A percentile compares a stretch with the other conserved stretches of the same genome.
phyloP scores from a whole-genome alignment of 768 basidiomycete species.

The Termitomyces sp. region DNA sequence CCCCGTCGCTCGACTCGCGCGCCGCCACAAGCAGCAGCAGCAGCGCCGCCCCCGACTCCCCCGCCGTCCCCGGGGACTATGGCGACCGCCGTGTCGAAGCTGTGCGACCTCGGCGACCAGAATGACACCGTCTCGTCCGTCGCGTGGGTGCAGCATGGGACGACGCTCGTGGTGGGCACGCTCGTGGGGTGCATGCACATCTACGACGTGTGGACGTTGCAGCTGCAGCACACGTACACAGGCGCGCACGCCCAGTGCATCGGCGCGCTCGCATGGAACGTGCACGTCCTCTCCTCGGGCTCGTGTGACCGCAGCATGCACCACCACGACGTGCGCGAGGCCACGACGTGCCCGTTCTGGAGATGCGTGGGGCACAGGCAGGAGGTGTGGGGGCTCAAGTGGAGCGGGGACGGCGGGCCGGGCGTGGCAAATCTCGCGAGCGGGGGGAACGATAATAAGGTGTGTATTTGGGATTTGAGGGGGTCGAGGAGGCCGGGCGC shows the following conservation, averaged over 20 bases:
- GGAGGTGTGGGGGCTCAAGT: constrained; percentile 94
- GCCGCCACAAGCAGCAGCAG: not conserved
- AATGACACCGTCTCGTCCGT: constrained; percentile 82
- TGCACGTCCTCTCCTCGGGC: constrained; percentile 82
- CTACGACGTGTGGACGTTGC: constrained; percentile 82
- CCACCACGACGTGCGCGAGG: constrained; percentile 88
- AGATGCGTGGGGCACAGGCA: constrained; percentile 77
- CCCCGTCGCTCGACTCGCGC: not conserved
- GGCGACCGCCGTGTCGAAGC: constrained; percentile 88
- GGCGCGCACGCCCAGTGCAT: constrained; percentile 87
- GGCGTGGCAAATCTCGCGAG: constrained; percentile 68
- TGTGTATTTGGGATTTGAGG: constrained; percentile 93
- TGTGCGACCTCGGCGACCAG: constrained; percentile 74
- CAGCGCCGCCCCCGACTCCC: constrained; percentile 83
- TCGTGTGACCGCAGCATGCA: constrained; percentile 88
- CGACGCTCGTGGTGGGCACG: constrained; percentile 90
- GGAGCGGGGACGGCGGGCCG: constrained; percentile 50
- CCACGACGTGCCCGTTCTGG: constrained; percentile 60
- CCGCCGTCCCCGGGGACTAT: constrained; percentile 95
- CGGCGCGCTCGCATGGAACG: constrained; percentile 93
- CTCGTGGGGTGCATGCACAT: constrained; percentile 87
- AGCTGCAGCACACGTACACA: constrained; percentile 75
- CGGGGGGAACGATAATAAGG: constrained; percentile 98
- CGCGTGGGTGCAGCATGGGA: constrained; percentile 92
- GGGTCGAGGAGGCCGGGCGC: constrained; percentile 33